phyloP scores from a whole-genome alignment of 2,329 filamentous ascomycete genomes.

The Septoria linicola region DNA sequence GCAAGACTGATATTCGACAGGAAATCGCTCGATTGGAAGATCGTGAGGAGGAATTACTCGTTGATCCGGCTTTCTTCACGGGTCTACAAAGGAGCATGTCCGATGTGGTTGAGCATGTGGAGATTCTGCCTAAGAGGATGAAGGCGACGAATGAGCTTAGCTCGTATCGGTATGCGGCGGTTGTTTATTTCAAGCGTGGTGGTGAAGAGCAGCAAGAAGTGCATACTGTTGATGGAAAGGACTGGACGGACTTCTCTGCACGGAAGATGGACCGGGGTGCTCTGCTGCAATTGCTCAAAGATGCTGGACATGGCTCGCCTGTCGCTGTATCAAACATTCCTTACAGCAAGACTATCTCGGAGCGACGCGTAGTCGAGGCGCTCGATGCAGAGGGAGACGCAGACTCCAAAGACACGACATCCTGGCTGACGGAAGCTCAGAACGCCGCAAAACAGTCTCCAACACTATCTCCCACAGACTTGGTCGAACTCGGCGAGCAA shows the following conservation, averaged over 20 bases:
- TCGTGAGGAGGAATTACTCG: slow-evolving; percentile 18
- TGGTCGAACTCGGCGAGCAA: slow-evolving; percentile 9
- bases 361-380: slow-evolving; percentile 6
- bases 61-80: slow-evolving; percentile 18
- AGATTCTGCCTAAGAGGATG: slow-evolving; percentile 21
- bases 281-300: slow-evolving; percentile 7
- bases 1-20: slow-evolving; percentile 1
- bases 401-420: neutral
- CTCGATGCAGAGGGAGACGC: slow-evolving; percentile 5
- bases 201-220: neutral
- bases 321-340: slow-evolving; percentile 19
- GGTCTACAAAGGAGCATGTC: slow-evolving; percentile 4
- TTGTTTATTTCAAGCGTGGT: slow-evolving; percentile 10
- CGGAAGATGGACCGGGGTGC: neutral
- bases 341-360: slow-evolving; percentile 13
- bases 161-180: slow-evolving; percentile 16
- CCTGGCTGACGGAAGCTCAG: neutral
- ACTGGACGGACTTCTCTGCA: slow-evolving; percentile 11
- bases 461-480: slow-evolving; percentile 4
- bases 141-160: slow-evolving; percentile 20
- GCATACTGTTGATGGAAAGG: neutral
- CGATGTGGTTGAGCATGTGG: slow-evolving; percentile 16
- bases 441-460: neutral
- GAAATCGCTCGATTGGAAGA: slow-evolving; percentile 11
- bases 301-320: neutral